phyloP scores from a whole-genome alignment of 257 asterid species.

The Anisodus tanguticus region DNA sequence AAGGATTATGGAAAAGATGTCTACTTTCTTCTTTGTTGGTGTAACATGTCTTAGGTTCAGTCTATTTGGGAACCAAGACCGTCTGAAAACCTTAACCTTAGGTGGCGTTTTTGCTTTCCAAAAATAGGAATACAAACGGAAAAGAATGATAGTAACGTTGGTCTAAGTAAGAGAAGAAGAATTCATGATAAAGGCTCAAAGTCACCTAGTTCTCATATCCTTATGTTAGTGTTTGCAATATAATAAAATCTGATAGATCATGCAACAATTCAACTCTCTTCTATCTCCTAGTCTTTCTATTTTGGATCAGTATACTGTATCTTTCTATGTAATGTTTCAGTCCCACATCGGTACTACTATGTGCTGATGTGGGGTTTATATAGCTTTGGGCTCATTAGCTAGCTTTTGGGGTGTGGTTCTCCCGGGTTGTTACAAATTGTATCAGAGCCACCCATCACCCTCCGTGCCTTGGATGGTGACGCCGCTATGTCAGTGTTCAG shows the following conservation, averaged over 20 bases:
- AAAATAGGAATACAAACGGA: background rate
- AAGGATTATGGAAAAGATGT: background rate
- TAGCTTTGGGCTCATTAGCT: no score
- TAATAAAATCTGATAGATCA: background rate
- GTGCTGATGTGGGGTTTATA: no score
- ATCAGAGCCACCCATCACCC: no score
- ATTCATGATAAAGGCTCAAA: background rate
- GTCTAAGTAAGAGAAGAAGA: background rate
- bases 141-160: background rate
- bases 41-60: background rate
- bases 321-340: background rate
- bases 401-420: no score
- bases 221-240: background rate
- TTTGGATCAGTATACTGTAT: background rate
- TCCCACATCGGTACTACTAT: no score
- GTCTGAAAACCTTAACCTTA: background rate
- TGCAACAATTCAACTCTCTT: background rate
- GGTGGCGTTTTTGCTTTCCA: background rate
- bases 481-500: no score
- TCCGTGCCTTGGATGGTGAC: no score
- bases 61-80: background rate
- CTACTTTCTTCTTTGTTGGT: conserved; percentile 1
- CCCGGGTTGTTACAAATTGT: no score
- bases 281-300: background rate
- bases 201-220: conserved; percentile 10